A percentile compares a stretch with the other conserved stretches of the same genome.
Conservation (phyloP, 345 rosid species). For the Sonneratia caseolaris region DNA sequence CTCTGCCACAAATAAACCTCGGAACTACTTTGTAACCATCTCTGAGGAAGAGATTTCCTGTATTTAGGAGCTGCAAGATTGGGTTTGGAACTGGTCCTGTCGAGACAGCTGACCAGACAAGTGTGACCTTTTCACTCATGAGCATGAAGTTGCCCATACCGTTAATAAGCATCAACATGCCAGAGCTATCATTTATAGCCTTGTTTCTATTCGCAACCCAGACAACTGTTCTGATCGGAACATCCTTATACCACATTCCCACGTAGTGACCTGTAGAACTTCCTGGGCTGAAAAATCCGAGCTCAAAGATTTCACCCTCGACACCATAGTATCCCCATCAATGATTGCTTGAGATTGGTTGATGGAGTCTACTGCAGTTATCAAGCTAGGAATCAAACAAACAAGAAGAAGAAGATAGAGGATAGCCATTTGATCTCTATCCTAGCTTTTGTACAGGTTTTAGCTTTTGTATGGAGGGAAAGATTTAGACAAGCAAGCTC, state of each 20-base stretch:
- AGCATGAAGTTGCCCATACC: constrained; percentile 21
- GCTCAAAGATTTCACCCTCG: constrained; percentile 20
- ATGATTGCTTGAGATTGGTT: background rate
- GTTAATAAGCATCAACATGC: constrained; percentile 13
- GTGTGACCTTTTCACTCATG: background rate
- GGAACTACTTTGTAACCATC: constrained; percentile 1
- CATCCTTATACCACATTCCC: constrained; percentile 34
- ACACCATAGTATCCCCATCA: constrained; percentile 17
- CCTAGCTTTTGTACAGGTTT: no score
- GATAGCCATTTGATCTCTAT: no score
- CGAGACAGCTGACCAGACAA: constrained; percentile 27
- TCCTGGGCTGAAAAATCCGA: constrained; percentile 21
- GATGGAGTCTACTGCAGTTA: background rate
- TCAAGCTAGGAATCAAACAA: background rate
- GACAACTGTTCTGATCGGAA: constrained; percentile 12
- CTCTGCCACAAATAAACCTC: constrained; percentile 26
- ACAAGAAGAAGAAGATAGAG: background rate
- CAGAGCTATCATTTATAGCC: constrained; percentile 16
- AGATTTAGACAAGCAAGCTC: background rate
- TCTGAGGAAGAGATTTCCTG: constrained; percentile 37
- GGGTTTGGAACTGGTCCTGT: constrained; percentile 7
- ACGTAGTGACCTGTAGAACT: constrained; percentile 21
- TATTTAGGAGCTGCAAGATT: constrained; percentile 23
- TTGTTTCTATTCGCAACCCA: constrained; percentile 43
- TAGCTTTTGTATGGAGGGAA: no score